These are phyloP conservation scores for Pseudopithomyces chartarum DNA, from an alignment of 2,329 filamentous ascomycete genomes.

Conservation along the genomic window DNA sequence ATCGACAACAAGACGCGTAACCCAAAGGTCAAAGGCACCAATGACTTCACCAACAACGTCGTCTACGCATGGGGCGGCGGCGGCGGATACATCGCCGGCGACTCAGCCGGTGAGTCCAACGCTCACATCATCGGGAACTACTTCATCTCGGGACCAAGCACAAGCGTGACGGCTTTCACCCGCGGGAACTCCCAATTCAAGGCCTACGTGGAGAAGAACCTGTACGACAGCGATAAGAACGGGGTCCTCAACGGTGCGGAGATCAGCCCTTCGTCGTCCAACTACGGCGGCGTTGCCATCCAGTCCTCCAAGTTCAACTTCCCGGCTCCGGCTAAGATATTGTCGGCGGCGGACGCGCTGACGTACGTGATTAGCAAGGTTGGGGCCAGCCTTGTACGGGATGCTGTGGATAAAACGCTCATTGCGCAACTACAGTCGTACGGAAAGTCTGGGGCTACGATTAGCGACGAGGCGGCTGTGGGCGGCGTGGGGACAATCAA, in stretches of 20 bases:
- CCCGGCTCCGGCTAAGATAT: conserved; percentile 48
- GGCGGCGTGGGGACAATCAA: conserved; percentile 48
- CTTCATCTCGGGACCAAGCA: conserved; percentile 60
- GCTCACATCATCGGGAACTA: conserved; percentile 63
- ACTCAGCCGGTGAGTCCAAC: conserved; percentile 53
- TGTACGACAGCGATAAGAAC: conserved; percentile 57
- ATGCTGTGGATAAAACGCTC: conserved; percentile 51
- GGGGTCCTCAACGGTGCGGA: conserved; percentile 56
- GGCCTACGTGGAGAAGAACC: conserved; percentile 59
- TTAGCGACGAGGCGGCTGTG: conserved; percentile 54
- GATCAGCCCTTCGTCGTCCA: conserved; percentile 49
- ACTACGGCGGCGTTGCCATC: conserved; percentile 56
- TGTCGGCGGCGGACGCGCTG: conserved; percentile 50
- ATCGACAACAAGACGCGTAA: conserved; percentile 64
- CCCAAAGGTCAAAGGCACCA: conserved; percentile 62
- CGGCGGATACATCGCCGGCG: conserved; percentile 61
- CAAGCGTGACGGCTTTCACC: conserved; percentile 57
- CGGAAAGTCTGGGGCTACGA: conserved; percentile 52
- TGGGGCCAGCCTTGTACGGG: conserved; percentile 53
- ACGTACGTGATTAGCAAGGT: conserved; percentile 47
- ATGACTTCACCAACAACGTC: conserved; percentile 58
- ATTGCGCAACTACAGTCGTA: conserved; percentile 53
- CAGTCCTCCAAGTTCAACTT: conserved; percentile 49
- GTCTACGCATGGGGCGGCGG: conserved; percentile 63
- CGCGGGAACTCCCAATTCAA: conserved; percentile 61